phyloP scores from a whole-genome alignment of 1,284 basidiomycete genomes.

The Gomphus sp. region DNA sequence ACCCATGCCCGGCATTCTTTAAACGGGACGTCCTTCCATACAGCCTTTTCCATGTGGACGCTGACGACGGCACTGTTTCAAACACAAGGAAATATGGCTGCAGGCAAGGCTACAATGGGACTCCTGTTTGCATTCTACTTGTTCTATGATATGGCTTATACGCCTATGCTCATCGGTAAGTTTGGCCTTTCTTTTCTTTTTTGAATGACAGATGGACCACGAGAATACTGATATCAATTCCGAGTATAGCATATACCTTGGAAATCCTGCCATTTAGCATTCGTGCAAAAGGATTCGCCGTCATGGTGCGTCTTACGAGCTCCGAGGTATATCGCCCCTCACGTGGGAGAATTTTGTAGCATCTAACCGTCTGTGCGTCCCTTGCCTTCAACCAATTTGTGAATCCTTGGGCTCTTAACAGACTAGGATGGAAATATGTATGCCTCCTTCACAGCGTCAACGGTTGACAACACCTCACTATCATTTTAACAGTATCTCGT shows the following conservation, averaged over 20 bases:
- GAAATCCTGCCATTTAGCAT: conserved; percentile 64
- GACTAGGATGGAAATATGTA: too few relatives aligned
- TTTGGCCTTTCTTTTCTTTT: background rate
- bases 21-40: background rate
- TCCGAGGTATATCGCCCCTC: background rate
- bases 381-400: conserved; percentile 66
- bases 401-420: conserved; percentile 33
- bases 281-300: conserved; percentile 47
- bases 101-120: conserved; percentile 58
- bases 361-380: conserved; percentile 45
- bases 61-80: conserved; percentile 51
- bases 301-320: conserved; percentile 37
- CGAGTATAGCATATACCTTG: conserved; percentile 41
- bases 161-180: conserved; percentile 41
- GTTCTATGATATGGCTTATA: conserved; percentile 61
- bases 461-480: background rate
- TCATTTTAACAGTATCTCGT: conserved; percentile 34
- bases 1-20: background rate
- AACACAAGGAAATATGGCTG: conserved; percentile 32
- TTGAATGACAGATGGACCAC: background rate
- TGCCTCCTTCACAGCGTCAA: too few relatives aligned
- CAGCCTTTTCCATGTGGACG: conserved; percentile 52
- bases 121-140: conserved; percentile 64
- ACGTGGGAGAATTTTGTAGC: conserved; percentile 26
- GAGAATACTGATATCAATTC: background rate